These are phyloP conservation scores for Penicillium psychrofluorescens DNA, from an alignment of 495 filamentous ascomycete species.

Conservation along the genomic window DNA sequence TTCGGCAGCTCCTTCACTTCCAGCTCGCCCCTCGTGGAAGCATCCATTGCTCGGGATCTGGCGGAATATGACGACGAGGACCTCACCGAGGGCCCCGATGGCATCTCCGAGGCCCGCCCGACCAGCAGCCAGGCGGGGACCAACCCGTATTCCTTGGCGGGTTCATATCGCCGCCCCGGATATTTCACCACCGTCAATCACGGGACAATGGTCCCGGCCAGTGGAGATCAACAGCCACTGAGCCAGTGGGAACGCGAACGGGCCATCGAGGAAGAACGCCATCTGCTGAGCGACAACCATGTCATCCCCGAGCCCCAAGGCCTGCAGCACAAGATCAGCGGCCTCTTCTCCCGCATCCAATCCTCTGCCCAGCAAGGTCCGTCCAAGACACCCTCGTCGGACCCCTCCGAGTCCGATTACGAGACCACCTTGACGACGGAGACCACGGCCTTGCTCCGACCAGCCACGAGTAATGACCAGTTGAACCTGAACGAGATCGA, in stretches of 20 bases:
- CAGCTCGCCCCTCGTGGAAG: constrained; percentile 57
- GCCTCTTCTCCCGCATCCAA: constrained; percentile 10
- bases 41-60: constrained; percentile 63
- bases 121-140: constrained; percentile 27
- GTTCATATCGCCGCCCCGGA: constrained; percentile 61
- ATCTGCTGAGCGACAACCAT: constrained; percentile 70
- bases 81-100: constrained; percentile 28
- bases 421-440: constrained; percentile 27
- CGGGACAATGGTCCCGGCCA: constrained; percentile 37
- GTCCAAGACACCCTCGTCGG: constrained; percentile 4
- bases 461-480: constrained; percentile 16
- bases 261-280: constrained; percentile 65
- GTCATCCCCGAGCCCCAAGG: constrained; percentile 45
- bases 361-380: constrained; percentile 5
- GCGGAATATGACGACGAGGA: constrained; percentile 50
- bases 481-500: constrained; percentile 34
- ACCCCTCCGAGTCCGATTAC: constrained; percentile 10
- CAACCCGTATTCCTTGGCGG: constrained; percentile 50
- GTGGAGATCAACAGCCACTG: constrained; percentile 41
- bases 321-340: constrained; percentile 22
- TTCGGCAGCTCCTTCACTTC: constrained; percentile 41
- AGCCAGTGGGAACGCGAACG: constrained; percentile 55
- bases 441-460: constrained; percentile 43
- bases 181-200: constrained; percentile 55
- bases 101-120: constrained; percentile 38